phyloP scores from a whole-genome alignment of 805 yeast species.

The Candida pseudofarinosa region DNA sequence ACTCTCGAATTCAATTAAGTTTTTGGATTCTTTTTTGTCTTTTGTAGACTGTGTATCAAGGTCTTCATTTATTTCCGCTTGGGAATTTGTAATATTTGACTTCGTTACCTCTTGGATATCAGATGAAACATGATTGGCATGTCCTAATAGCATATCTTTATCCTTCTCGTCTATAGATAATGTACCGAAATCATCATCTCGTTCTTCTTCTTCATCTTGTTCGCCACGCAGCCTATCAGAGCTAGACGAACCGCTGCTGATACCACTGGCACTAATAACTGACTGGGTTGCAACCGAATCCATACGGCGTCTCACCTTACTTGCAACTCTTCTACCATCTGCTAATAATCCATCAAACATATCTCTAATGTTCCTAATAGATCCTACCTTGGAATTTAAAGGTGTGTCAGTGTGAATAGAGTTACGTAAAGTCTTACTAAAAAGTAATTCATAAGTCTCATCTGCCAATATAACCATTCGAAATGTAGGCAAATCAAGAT shows the following conservation, averaged over 20 bases:
- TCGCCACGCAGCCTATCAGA: slow-evolving; percentile 7
- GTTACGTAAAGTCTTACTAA: slow-evolving; percentile 62
- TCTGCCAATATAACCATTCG: slow-evolving; percentile 93
- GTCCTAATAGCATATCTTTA: slow-evolving; percentile 46
- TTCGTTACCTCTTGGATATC: slow-evolving; percentile 17
- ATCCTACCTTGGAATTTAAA: slow-evolving; percentile 42
- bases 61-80: slow-evolving; percentile 3
- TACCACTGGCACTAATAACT: slow-evolving; percentile 8
- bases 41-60: not conserved
- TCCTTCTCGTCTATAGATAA: slow-evolving; percentile 40
- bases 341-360: slow-evolving; percentile 89
- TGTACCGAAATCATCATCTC: slow-evolving; percentile 43
- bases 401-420: slow-evolving; percentile 64
- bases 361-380: slow-evolving; percentile 64
- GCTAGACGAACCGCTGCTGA: slow-evolving; percentile 22
- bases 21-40: slow-evolving; percentile 9
- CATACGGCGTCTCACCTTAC: slow-evolving; percentile 82
- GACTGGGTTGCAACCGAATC: slow-evolving; percentile 57
- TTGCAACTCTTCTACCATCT: slow-evolving; percentile 90
- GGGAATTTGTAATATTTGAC: slow-evolving; percentile 21
- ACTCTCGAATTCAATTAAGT: slow-evolving; percentile 45
- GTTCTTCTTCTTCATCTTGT: slow-evolving; percentile 40
- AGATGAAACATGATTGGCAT: not conserved
- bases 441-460: slow-evolving; percentile 85
- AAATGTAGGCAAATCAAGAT: slow-evolving; percentile 78